phyloP scores from a whole-genome alignment of 768 basidiomycete species.

The Leccinum rimulosum region DNA sequence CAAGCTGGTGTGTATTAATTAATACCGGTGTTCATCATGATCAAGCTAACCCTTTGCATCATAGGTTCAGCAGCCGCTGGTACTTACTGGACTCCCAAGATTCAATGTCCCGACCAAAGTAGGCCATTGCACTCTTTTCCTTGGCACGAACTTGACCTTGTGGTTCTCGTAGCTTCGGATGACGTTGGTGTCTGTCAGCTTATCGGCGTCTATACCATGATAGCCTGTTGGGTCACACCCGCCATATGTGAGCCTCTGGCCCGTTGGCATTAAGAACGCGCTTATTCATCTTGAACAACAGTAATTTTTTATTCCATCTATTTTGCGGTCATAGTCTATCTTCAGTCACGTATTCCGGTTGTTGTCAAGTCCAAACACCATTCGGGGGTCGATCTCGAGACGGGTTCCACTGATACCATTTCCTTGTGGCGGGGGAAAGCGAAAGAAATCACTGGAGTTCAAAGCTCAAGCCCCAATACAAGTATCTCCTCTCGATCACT shows the following conservation, averaged over 20 bases:
- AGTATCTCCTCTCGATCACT: constrained; percentile 2
- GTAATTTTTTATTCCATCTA: constrained; percentile 45
- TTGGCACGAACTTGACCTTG: not conserved
- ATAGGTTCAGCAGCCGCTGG: constrained; percentile 45
- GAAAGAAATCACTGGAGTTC: not conserved
- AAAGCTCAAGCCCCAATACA: not conserved
- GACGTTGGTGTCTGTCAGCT: constrained; percentile 46
- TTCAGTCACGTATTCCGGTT: constrained; percentile 29
- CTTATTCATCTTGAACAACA: constrained; percentile 21
- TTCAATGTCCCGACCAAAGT: constrained; percentile 46
- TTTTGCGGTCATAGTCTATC: constrained; percentile 38
- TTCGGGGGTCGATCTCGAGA: constrained; percentile 20
- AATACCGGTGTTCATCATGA: not conserved
- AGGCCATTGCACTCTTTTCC: constrained; percentile 3
- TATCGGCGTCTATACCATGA: constrained; percentile 46
- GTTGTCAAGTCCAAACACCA: constrained; percentile 11
- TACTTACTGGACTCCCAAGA: constrained; percentile 40
- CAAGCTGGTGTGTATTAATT: constrained; percentile 43
- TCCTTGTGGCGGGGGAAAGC: constrained; percentile 6
- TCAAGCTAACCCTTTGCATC: not conserved
- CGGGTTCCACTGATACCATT: constrained; percentile 6
- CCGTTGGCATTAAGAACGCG: not conserved
- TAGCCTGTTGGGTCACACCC: constrained; percentile 55
- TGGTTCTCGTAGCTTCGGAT: constrained; percentile 33
- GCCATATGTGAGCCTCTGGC: constrained; percentile 41